A percentile compares a stretch with the other conserved stretches of the same genome.
These are phyloP conservation scores for Venturiaceae sp. DNA, from an alignment of 2,329 filamentous ascomycete species.

Conservation along the genomic window DNA sequence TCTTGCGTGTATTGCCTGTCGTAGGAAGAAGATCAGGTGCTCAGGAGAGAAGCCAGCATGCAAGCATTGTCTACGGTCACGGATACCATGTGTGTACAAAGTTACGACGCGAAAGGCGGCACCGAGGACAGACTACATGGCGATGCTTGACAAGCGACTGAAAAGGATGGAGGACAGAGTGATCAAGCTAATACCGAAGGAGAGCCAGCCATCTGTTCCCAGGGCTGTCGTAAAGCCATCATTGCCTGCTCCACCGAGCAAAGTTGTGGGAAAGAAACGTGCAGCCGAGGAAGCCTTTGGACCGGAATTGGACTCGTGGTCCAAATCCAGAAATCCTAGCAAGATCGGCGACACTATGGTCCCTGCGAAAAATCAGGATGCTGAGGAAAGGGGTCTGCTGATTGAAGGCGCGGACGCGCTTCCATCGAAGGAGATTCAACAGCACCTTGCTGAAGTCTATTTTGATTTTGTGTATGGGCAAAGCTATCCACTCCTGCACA, in stretches of 20 bases:
- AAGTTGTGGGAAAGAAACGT: constrained; percentile 53
- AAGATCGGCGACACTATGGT: constrained; percentile 39
- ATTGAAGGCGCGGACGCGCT: constrained; percentile 75
- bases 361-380: constrained; percentile 41
- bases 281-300: constrained; percentile 81
- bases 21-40: constrained; percentile 95
- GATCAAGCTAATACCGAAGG: constrained; percentile 87
- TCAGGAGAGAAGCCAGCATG: constrained; percentile 96
- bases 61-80: constrained; percentile 86
- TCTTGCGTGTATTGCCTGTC: constrained; percentile 88
- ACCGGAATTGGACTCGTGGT: constrained; percentile 74
- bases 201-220: constrained; percentile 63
- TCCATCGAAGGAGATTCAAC: constrained; percentile 78
- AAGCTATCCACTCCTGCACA: constrained; percentile 88
- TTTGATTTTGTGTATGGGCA: constrained; percentile 96
- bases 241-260: constrained; percentile 47
- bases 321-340: constrained; percentile 45
- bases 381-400: constrained; percentile 67
- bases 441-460: constrained; percentile 88
- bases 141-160: constrained; percentile 90
- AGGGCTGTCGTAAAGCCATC: constrained; percentile 79
- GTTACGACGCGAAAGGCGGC: constrained; percentile 90
- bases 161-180: constrained; percentile 98
- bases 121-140: constrained; percentile 96
- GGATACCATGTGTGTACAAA: constrained; percentile 96